These are phyloP conservation scores for Podospora fimiseda DNA, from an alignment of 495 filamentous ascomycete species.

Conservation along the genomic window DNA sequence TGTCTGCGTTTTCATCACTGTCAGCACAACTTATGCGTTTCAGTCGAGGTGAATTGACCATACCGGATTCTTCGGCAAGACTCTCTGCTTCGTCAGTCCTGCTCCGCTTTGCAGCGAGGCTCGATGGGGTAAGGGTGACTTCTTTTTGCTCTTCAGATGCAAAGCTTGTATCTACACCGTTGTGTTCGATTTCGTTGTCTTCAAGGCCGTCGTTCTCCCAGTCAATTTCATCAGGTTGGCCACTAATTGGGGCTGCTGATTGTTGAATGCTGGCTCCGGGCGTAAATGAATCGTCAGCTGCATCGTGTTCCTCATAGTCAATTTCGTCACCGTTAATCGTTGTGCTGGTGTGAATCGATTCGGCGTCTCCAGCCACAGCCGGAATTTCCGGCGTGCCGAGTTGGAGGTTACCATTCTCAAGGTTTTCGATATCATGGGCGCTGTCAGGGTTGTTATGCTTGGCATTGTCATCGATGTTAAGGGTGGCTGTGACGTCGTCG, in stretches of 20 bases:
- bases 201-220: conserved; percentile 37
- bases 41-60: conserved; percentile 2
- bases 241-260: conserved; percentile 1
- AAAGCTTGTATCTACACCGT: conserved; percentile 20
- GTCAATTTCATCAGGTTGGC: conserved; percentile 38
- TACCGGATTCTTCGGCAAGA: conserved; percentile 37
- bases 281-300: conserved; percentile 12
- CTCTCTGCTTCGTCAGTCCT: conserved; percentile 27
- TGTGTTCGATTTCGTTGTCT: conserved; percentile 18
- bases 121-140: conserved; percentile 7
- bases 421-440: background rate
- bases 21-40: conserved; percentile 20
- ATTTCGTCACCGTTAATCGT: conserved; percentile 45
- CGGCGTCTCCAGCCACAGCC: conserved; percentile 8
- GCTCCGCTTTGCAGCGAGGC: conserved; percentile 21
- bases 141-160: conserved; percentile 19
- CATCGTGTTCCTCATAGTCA: conserved; percentile 38
- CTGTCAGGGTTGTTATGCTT: background rate
- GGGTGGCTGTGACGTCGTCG: background rate
- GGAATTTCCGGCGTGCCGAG: no score
- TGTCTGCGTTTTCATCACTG: conserved; percentile 21
- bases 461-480: background rate
- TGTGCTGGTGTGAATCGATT: conserved; percentile 30
- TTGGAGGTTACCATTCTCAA: no score
- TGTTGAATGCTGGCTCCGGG: conserved; percentile 8